These are phyloP conservation scores for Aotearoamyces nothofagi DNA, from an alignment of 2,329 filamentous ascomycete genomes.

Conservation along the genomic window DNA sequence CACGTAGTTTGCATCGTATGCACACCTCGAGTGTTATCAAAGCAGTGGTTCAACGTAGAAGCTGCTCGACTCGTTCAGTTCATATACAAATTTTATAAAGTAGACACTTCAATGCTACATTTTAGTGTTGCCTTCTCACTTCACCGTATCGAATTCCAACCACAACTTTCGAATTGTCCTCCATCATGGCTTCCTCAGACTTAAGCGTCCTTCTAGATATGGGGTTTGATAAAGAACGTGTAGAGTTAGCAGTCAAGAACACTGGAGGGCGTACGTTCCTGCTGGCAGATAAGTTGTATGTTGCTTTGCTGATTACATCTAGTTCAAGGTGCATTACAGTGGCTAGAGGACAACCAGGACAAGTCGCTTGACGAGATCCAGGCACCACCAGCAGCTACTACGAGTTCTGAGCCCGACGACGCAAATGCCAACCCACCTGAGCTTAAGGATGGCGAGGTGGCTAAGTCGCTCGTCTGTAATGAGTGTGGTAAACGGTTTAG, in stretches of 20 bases:
- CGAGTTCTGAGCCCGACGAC: constrained; percentile 34
- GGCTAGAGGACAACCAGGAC: constrained; percentile 86
- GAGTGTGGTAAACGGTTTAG: constrained; percentile 89
- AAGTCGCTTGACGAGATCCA: constrained; percentile 73
- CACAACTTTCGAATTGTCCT: constrained; percentile 4
- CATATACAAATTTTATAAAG: no score
- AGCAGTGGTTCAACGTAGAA: no score
- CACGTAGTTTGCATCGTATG: no score
- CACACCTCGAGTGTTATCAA: no score
- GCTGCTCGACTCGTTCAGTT: no score
- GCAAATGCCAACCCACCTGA: constrained; percentile 42
- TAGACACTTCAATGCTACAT: no score
- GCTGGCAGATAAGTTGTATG: not conserved
- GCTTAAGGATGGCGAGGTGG: constrained; percentile 55
- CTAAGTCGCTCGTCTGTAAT: constrained; percentile 79
- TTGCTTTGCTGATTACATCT: constrained; percentile 1
- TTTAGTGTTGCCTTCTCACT: no score
- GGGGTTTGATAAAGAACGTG: constrained; percentile 72
- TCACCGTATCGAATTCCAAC: not conserved
- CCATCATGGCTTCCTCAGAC: constrained; percentile 40
- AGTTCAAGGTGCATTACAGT: constrained; percentile 86
- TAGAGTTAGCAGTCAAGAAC: constrained; percentile 72
- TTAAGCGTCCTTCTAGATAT: constrained; percentile 49
- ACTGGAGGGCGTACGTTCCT: constrained; percentile 54
- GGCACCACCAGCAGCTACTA: constrained; percentile 24